Percentiles rank a stretch among this genome's conserved stretches.
Evolutionary conservation across 352 stramenopile species (phyloP).

Genomic region (Pythium utonaiense): DNA sequence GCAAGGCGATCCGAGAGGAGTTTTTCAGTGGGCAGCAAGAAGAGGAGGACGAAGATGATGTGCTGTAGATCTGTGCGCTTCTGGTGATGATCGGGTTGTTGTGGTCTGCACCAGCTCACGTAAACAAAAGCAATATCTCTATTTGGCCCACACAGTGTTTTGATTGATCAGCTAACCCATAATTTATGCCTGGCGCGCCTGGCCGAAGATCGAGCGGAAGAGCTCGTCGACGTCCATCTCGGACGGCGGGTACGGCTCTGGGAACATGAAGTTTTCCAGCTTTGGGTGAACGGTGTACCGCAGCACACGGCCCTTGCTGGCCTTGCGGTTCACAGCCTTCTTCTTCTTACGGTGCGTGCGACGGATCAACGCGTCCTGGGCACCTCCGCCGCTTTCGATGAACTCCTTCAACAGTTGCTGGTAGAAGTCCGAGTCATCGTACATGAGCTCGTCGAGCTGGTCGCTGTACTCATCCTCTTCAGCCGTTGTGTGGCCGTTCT

Average conservation of each 20-base stretch:
- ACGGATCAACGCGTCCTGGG: constrained; percentile 44
- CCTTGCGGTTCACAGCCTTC: constrained; percentile 86
- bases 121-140: constrained; percentile 19
- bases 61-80: constrained; percentile 46
- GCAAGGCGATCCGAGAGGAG: constrained; percentile 49
- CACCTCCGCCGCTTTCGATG: constrained; percentile 70
- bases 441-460: constrained; percentile 77
- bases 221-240: constrained; percentile 85
- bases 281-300: constrained; percentile 85
- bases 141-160: constrained; percentile 6
- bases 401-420: constrained; percentile 89
- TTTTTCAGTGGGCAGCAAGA: constrained; percentile 61
- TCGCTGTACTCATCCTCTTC: constrained; percentile 40
- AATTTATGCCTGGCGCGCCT: constrained; percentile 41
- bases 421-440: constrained; percentile 87
- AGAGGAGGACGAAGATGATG: constrained; percentile 85
- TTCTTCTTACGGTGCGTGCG: constrained; percentile 82
- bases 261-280: constrained; percentile 90
- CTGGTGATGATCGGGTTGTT: neutral
- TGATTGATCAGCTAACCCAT: neutral
- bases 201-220: constrained; percentile 81
- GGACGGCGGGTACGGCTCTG: constrained; percentile 67
- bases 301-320: constrained; percentile 79
- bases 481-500: constrained; percentile 28
- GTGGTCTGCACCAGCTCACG: neutral